These are phyloP conservation scores for Phytopythium vexans DNA, from an alignment of 352 stramenopile species.

Conservation along the genomic window DNA sequence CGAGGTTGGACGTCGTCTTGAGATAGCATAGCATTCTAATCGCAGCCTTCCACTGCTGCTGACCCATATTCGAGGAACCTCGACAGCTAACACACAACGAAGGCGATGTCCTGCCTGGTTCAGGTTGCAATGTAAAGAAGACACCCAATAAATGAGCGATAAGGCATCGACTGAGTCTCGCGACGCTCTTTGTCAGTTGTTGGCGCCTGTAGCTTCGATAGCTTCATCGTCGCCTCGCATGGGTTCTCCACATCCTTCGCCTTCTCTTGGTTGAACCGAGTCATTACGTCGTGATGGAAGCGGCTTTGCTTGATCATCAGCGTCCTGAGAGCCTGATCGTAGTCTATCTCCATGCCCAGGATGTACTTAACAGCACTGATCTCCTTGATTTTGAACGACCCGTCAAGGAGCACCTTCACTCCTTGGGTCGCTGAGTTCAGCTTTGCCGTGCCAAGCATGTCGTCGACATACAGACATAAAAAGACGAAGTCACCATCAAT, in stretches of 20 bases:
- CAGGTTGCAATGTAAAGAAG: too few relatives aligned
- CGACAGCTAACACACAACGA: too few relatives aligned
- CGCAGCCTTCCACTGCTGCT: too few relatives aligned
- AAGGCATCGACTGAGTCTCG: too few relatives aligned
- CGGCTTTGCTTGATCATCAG: conserved; percentile 18
- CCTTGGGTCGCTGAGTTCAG: conserved; percentile 2
- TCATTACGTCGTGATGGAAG: conserved; percentile 13
- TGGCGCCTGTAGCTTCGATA: too few relatives aligned
- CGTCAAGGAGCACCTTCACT: too few relatives aligned
- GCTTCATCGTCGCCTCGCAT: conserved; percentile 2
- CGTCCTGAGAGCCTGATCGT: conserved; percentile 2
- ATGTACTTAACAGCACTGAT: conserved; percentile 11
- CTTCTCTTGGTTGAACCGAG: conserved; percentile 12
- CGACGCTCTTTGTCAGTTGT: too few relatives aligned
- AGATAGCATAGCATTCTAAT: too few relatives aligned
- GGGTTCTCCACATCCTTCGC: conserved; percentile 8
- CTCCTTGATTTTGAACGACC: conserved; percentile 19
- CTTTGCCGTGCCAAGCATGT: conserved; percentile 12
- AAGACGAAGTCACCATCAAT: conserved; percentile 4
- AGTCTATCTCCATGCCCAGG: conserved; percentile 18
- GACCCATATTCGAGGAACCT: too few relatives aligned
- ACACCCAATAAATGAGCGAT: too few relatives aligned
- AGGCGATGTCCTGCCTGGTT: too few relatives aligned
- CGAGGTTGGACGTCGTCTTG: too few relatives aligned
- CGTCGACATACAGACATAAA: conserved; percentile 10